Conservation (phyloP, 2,329 filamentous ascomycete species). For the Hypoxylon sp. region DNA sequence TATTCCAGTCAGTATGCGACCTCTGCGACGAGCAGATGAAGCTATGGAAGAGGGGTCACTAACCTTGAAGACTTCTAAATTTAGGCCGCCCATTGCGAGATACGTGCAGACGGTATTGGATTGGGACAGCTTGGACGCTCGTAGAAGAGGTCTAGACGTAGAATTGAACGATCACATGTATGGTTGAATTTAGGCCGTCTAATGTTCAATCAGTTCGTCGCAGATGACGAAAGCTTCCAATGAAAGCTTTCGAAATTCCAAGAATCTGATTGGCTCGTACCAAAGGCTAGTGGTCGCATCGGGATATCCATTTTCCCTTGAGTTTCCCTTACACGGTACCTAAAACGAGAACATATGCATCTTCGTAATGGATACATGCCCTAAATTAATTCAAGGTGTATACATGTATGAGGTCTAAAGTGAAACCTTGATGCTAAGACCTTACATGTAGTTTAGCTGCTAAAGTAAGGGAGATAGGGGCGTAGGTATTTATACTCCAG, state of each 20-base stretch:
- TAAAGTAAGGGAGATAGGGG: neutral
- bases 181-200: neutral
- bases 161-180: constrained; percentile 16
- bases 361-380: neutral
- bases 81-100: constrained; percentile 80
- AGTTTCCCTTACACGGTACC: neutral
- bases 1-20: constrained; percentile 56
- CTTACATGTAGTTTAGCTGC: neutral
- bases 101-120: neutral
- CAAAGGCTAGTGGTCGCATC: constrained; percentile 4
- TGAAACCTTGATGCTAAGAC: neutral
- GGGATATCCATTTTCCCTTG: constrained; percentile 35
- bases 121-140: constrained; percentile 7
- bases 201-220: constrained; percentile 1
- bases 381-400: neutral
- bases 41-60: constrained; percentile 32
- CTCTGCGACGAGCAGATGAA: neutral
- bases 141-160: constrained; percentile 9
- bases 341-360: neutral
- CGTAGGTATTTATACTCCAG: neutral
- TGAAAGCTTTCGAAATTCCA: constrained; percentile 17
- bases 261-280: constrained; percentile 23
- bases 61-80: constrained; percentile 97
- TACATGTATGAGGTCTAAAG: neutral
- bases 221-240: constrained; percentile 24